phyloP scores from a whole-genome alignment of 2,329 filamentous ascomycete species.

The Hypoxylon sp. region DNA sequence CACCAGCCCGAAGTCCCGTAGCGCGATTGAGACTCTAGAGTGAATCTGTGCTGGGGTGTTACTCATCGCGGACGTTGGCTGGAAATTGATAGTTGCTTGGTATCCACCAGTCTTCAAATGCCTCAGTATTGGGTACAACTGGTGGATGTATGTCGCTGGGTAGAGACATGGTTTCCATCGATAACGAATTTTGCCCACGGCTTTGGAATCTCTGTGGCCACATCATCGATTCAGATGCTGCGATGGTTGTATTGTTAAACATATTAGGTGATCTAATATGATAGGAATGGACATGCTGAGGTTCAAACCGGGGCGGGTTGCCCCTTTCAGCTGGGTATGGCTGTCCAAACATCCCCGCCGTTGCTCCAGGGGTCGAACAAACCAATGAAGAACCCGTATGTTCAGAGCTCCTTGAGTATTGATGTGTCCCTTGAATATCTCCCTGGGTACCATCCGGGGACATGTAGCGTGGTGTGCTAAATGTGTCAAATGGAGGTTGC shows the following conservation, averaged over 20 bases:
- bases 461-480: slow-evolving; percentile 8
- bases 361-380: not conserved
- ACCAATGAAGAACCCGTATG: not conserved
- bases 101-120: not conserved
- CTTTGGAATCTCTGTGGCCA: not conserved
- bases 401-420: not conserved
- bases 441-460: not conserved
- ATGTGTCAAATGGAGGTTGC: not conserved
- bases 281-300: not conserved
- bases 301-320: not conserved
- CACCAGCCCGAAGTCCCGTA: not conserved
- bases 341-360: not conserved
- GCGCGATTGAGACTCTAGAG: not conserved
- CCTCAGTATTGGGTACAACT: no score
- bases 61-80: no score
- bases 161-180: not conserved
- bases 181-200: not conserved
- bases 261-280: not conserved
- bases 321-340: not conserved
- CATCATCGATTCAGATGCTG: not conserved
- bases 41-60: not conserved
- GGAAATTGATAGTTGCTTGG: not conserved
- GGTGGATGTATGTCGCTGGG: not conserved
- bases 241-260: not conserved
- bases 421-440: not conserved